Conservation (phyloP, 2,329 filamentous ascomycete genomes). For the Raffaelea albimanens region DNA sequence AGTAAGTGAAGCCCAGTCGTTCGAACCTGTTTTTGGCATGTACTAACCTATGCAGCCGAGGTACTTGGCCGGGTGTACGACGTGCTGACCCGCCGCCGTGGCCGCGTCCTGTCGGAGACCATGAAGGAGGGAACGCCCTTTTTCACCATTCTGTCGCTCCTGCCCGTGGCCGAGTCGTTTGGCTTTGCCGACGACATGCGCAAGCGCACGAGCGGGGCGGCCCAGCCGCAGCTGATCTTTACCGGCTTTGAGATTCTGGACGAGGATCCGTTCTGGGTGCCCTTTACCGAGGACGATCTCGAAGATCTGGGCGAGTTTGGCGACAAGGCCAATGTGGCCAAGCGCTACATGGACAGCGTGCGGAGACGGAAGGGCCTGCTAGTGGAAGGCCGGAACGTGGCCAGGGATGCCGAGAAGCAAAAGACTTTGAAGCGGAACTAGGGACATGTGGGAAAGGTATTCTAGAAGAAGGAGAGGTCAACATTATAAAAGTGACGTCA, state of each 20-base stretch:
- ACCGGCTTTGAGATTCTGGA: conserved; percentile 87
- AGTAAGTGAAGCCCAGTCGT: too few relatives aligned
- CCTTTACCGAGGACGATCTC: conserved; percentile 89
- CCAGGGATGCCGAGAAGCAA: conserved; percentile 88
- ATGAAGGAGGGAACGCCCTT: conserved; percentile 95
- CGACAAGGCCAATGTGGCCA: conserved; percentile 91
- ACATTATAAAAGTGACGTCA: neutral
- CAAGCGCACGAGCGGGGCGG: conserved; percentile 83
- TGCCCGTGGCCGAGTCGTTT: conserved; percentile 92
- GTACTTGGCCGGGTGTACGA: conserved; percentile 93
- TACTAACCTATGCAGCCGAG: conserved; percentile 66
- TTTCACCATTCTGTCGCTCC: conserved; percentile 80
- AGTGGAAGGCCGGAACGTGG: conserved; percentile 66
- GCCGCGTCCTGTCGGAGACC: conserved; percentile 78
- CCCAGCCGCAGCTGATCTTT: conserved; percentile 88
- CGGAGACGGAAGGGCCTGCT: conserved; percentile 78
- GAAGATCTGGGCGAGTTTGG: conserved; percentile 93
- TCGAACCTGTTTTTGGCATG: too few relatives aligned
- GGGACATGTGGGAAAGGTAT: too few relatives aligned
- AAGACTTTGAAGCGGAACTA: conserved; percentile 58
- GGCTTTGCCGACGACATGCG: conserved; percentile 95
- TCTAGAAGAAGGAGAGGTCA: neutral
- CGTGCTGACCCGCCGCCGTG: conserved; percentile 89
- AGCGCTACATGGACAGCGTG: conserved; percentile 89
- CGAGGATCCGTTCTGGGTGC: conserved; percentile 96